Base-by-base conservation (phyloP, 1,284 basidiomycete genomes). In the Baeospora myosura region DNA sequence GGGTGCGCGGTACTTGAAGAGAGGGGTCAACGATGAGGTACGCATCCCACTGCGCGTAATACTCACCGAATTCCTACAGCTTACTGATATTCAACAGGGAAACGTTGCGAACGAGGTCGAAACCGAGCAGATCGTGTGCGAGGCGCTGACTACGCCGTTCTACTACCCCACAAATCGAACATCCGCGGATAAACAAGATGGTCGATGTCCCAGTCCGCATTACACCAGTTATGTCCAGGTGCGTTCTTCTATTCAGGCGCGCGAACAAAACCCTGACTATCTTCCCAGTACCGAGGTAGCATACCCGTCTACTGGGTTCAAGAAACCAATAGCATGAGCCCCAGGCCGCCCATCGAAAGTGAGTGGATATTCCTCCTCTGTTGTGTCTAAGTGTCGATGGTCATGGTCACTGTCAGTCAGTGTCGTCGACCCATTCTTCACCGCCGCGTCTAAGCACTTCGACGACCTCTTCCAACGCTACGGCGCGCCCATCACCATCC, bases 51-150 rank as follows among this genome's bases (percentile, higher is more conserved):
- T 17, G 10, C 38, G 8, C 7, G 22, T 32, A 3, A 28, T 35
- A n/a, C n/a, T n/a, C n/a, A n/a, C n/a, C 16, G 3, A 0, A 28
- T 25, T 22, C 24, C 31, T 49, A 24, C 12, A 20, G 11, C 31
- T 28, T 38, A 33, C 11, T 35, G 31, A 35, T 37, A n/a, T n/a
- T 5, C 23, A 21, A 3, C 52, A 94, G 88, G 96, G 96, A 2
- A 90, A 97, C 57, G 96, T 98, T 1, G 96, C 95, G 1, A 99
- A 99, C 55, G 96, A 98, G 62, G 96, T 99, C 2, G 96, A 99
- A 63, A 98, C 94, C 0, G 96, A 99, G 57, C 96, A 99, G 57
- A 96, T 98, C 40, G 94, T 98, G 0, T 91, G 87, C 2, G 95
- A 98, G 57, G 88, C 91, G 0, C 62, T 94, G 5, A 95, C 92